Percentiles rank a stretch among this genome's conserved stretches.
Evolutionary conservation across 1,284 basidiomycete species (phyloP).

Genomic region (Cutaneotrichosporon dermatis): DNA sequence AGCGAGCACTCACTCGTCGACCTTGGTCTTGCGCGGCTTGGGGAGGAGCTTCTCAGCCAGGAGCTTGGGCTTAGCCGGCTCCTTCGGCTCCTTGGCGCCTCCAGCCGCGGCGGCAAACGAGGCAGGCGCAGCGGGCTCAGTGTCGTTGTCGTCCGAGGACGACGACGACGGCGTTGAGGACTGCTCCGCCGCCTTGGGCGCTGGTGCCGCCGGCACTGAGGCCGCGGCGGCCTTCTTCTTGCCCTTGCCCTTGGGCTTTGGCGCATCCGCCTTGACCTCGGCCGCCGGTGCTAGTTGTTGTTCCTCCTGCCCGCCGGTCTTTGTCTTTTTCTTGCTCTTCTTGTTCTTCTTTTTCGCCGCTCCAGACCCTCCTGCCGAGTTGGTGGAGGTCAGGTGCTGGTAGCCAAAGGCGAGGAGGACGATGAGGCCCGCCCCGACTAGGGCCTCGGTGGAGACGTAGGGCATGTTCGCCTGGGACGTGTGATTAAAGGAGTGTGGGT

Average conservation of each 20-base stretch:
- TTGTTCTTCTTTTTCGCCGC: constrained; percentile 29
- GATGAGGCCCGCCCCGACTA: constrained; percentile 37
- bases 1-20: constrained; percentile 42
- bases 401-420: constrained; percentile 37
- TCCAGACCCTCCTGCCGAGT: neutral
- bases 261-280: constrained; percentile 1
- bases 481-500: neutral
- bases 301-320: constrained; percentile 3
- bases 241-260: constrained; percentile 7
- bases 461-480: constrained; percentile 29
- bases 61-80: constrained; percentile 30
- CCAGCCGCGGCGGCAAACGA: constrained; percentile 15
- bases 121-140: neutral
- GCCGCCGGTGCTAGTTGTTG: neutral
- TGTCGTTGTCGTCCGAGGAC: neutral
- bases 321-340: constrained; percentile 38
- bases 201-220: neutral
- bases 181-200: neutral
- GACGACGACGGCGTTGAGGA: too few relatives aligned
- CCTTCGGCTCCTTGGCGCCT: neutral
- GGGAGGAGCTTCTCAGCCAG: constrained; percentile 42
- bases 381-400: constrained; percentile 26
- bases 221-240: constrained; percentile 4
- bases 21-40: constrained; percentile 41
- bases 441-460: constrained; percentile 45